Evolutionary conservation across 2,329 filamentous ascomycete genomes (phyloP).

Genomic region (Daldinia sp.): DNA sequence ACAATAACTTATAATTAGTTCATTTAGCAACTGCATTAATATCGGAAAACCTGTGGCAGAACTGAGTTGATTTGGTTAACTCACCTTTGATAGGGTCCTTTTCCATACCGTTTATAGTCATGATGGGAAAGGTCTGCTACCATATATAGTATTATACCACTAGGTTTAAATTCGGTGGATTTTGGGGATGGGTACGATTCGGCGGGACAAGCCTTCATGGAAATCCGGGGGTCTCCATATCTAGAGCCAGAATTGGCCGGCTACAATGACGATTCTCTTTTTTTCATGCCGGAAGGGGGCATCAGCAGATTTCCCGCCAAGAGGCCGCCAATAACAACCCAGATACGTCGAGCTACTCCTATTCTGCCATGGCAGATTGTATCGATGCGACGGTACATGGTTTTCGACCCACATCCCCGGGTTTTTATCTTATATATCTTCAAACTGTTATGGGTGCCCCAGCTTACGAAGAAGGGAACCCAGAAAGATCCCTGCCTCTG

Average conservation of each 20-base stretch:
- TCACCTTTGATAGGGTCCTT: conserved; percentile 33
- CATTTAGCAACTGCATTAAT: neutral
- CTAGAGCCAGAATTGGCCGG: conserved; percentile 3
- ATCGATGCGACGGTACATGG: conserved; percentile 9
- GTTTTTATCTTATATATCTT: neutral
- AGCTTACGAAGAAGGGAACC: neutral
- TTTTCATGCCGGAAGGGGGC: conserved; percentile 12
- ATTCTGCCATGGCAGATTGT: conserved; percentile 12
- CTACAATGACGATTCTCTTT: neutral
- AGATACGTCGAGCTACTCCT: conserved; percentile 9
- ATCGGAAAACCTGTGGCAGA: neutral
- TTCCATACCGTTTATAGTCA: conserved; percentile 17
- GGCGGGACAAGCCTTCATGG: neutral
- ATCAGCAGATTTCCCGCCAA: conserved; percentile 14
- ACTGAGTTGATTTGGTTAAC: neutral
- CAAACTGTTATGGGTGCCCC: neutral
- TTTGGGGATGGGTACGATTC: neutral
- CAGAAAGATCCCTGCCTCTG: neutral
- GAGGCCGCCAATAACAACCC: conserved; percentile 1
- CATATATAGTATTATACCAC: neutral
- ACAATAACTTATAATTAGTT: conserved; percentile 51
- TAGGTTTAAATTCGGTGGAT: neutral
- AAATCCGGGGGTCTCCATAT: conserved; percentile 13
- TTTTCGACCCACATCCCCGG: conserved; percentile 16
- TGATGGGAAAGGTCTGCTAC: neutral